Conservation (phyloP, 31 red algal genomes). For the Odonthalia washingtoniensis region DNA sequence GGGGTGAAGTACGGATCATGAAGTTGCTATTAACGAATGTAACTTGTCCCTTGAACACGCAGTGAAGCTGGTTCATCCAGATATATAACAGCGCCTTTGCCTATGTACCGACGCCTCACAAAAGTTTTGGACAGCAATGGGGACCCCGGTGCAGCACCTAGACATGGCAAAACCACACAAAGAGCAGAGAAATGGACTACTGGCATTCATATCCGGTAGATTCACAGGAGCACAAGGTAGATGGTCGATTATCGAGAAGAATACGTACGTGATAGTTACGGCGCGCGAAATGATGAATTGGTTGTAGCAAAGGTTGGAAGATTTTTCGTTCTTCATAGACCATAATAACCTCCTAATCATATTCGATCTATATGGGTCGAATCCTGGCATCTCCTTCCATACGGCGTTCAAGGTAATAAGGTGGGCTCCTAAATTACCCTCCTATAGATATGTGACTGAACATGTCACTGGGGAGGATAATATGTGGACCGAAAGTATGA, state of each 20-base stretch:
- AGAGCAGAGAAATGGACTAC: background rate
- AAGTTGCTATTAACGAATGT: background rate
- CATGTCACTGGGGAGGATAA: background rate
- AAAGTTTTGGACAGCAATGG: background rate
- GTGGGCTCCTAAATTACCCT: background rate
- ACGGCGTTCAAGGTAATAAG: background rate
- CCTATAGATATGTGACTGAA: background rate
- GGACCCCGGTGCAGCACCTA: background rate
- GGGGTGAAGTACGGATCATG: constrained; percentile 1
- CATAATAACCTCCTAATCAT: constrained; percentile 15
- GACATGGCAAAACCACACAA: background rate
- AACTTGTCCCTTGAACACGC: constrained; percentile 30
- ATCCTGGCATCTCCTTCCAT: background rate
- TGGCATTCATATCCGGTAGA: background rate
- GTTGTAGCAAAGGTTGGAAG: background rate
- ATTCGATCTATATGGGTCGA: background rate
- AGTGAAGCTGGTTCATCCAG: no score
- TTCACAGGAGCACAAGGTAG: background rate
- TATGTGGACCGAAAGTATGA: background rate
- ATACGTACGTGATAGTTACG: background rate
- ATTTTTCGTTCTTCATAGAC: background rate
- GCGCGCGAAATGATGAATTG: background rate
- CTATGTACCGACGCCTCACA: background rate
- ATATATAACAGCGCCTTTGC: background rate
- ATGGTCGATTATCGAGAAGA: constrained; percentile 16